Conservation (phyloP, 2,329 filamentous ascomycete species). For the Incumbomyces delicatus region DNA sequence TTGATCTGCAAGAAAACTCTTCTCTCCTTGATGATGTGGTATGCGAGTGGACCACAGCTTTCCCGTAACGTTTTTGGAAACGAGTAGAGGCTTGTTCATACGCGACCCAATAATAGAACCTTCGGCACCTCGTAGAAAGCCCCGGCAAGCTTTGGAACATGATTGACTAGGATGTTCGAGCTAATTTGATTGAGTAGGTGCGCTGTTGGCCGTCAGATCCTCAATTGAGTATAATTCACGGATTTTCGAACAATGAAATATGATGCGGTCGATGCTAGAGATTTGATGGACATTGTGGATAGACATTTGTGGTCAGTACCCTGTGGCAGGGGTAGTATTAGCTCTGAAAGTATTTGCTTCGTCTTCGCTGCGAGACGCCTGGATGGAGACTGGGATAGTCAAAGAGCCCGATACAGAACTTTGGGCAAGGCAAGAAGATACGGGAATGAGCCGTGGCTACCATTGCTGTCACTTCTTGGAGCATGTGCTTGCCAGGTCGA, state of each 20-base stretch:
- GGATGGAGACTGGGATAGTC: too few relatives aligned
- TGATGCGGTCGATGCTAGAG: background rate
- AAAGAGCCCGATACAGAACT: too few relatives aligned
- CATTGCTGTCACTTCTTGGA: too few relatives aligned
- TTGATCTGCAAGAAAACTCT: background rate
- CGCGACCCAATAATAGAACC: slow-evolving; percentile 1
- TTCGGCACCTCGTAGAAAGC: background rate
- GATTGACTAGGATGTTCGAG: background rate
- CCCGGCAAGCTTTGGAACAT: background rate
- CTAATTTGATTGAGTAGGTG: background rate
- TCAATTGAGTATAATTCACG: background rate
- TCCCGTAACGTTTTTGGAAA: background rate
- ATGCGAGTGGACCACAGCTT: slow-evolving; percentile 1
- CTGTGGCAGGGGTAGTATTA: background rate
- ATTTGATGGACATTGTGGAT: background rate
- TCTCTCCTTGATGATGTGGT: background rate
- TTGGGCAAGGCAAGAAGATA: too few relatives aligned
- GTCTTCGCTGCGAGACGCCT: background rate
- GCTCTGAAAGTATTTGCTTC: background rate
- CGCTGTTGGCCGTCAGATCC: background rate
- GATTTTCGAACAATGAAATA: background rate
- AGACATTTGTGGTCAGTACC: background rate
- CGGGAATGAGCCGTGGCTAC: too few relatives aligned
- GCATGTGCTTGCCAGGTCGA: too few relatives aligned
- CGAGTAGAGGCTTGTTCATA: background rate